These are phyloP conservation scores for Oryza australiensis DNA, from an alignment of 176 grass and related monocot species.

Conservation along the genomic window DNA sequence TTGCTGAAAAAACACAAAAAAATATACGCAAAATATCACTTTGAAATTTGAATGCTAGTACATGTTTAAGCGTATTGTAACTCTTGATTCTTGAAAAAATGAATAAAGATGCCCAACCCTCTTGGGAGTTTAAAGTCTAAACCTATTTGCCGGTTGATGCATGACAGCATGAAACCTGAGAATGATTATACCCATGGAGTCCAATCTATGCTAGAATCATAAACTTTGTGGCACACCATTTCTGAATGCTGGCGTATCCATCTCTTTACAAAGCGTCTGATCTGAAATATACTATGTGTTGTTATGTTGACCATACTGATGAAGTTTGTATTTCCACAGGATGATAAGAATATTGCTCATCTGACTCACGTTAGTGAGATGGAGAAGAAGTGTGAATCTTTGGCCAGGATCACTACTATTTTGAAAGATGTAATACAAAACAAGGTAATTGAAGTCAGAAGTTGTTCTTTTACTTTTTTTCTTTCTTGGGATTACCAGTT, in stretches of 20 bases:
- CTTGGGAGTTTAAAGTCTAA: neutral
- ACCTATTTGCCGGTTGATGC: neutral
- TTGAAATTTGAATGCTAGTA: neutral
- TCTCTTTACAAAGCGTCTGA: slow-evolving; percentile 9
- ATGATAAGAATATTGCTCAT: slow-evolving; percentile 98
- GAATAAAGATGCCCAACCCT: neutral
- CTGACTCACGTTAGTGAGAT: slow-evolving; percentile 99
- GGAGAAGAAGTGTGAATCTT: slow-evolving; percentile 97
- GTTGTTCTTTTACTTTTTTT: slow-evolving; percentile 3
- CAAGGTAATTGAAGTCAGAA: slow-evolving; percentile 62
- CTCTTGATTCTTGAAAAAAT: slow-evolving; percentile 3
- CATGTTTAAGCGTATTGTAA: neutral
- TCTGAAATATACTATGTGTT: neutral
- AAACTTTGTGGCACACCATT: neutral
- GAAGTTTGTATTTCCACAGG: slow-evolving; percentile 47
- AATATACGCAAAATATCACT: neutral
- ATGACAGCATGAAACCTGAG: neutral
- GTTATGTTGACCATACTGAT: slow-evolving; percentile 22
- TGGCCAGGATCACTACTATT: slow-evolving; percentile 94
- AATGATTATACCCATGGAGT: neutral
- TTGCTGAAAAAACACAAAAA: neutral
- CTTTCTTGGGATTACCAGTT: neutral
- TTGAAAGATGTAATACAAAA: slow-evolving; percentile 99
- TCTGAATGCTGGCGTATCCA: slow-evolving; percentile 14
- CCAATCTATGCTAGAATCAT: neutral